Evolutionary conservation across 768 basidiomycete genomes (phyloP), one percentile per base, ranked within the genome.

Genomic region (Rhizopogon vinicolor): DNA sequence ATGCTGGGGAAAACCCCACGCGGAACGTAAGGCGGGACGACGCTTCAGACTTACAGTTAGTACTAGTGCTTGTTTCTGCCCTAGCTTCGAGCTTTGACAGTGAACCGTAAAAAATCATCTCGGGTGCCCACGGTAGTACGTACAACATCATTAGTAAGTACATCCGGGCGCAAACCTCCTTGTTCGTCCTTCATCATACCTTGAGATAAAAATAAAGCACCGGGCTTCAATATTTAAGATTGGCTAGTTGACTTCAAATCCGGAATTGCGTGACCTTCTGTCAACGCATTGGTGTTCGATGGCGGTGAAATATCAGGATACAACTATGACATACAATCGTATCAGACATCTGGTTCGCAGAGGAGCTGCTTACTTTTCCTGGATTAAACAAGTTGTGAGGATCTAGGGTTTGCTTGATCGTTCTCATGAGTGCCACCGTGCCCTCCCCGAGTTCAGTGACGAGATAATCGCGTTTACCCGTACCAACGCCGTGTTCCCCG

Each of bases 361-460:
- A 45, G 35, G n/a, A 52, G 40, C 44, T 31, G 5, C 60, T 54
- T 41, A 68, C 70, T 65, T 81, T 79, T 28, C 74, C 78, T 3
- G 79, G 79, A 57, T 81, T 81, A 54, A 80, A 71, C 44, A 81
- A 60, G 52, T 75, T 71, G 40, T 71, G 53, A 4, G 79, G 80
- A 55, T 81, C 79, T 10, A 77, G 53, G 2, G 74, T 68, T 22
- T 64, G 53, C 65, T 82, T 83, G 58, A 82, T 72, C 29, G 67
- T 68, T 59, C 75, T 72, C 80, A 83, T 80, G 7, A 82, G 63
- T n/a, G 70, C 66, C 5, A 82, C 74, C 0, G 81, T 83, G 8
- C 75, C 78, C 13, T 62, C 65, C 8, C 81, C 81, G 4, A 83
- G 68, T 58, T 83, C 81, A 9, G 67, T 63, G 18, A 65, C 61